Percentiles rank a stretch among this genome's conserved stretches.
Evolutionary conservation across 257 asterid genomes (phyloP).

Genomic region (Ballota nigra): DNA sequence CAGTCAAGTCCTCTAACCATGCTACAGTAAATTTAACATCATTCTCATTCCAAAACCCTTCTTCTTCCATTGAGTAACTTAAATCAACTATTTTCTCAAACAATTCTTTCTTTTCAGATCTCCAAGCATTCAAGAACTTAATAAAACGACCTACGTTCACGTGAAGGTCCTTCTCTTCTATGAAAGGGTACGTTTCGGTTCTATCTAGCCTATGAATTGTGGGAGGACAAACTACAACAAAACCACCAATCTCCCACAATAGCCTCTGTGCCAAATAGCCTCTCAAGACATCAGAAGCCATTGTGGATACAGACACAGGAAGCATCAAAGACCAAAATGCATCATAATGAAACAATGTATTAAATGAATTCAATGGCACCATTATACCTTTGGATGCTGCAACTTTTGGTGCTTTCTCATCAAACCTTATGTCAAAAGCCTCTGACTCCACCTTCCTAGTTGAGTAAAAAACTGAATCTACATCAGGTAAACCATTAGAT

Average conservation of each 20-base stretch:
- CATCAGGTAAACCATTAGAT: constrained; percentile 71
- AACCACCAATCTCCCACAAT: constrained; percentile 72
- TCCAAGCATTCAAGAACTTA: constrained; percentile 59
- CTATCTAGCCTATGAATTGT: constrained; percentile 56
- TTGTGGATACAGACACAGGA: constrained; percentile 67
- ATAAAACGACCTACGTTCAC: constrained; percentile 64
- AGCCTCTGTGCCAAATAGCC: constrained; percentile 71
- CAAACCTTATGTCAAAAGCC: constrained; percentile 55
- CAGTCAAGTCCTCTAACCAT: constrained; percentile 71
- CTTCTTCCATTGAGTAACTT: constrained; percentile 64
- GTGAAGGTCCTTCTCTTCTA: constrained; percentile 77
- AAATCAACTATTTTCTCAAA: constrained; percentile 56
- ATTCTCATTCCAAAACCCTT: constrained; percentile 70
- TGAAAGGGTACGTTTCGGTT: constrained; percentile 53
- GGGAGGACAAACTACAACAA: constrained; percentile 65
- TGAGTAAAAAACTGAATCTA: constrained; percentile 63
- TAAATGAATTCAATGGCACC: constrained; percentile 69
- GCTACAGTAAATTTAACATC: constrained; percentile 63
- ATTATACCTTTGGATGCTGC: constrained; percentile 63
- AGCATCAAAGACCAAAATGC: constrained; percentile 80
- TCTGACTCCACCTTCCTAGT: constrained; percentile 58
- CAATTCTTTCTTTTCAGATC: constrained; percentile 46
- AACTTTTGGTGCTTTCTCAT: constrained; percentile 64
- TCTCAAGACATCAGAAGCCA: constrained; percentile 77
- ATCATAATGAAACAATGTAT: constrained; percentile 60